These are phyloP conservation scores for Ascochyta pisi DNA, from an alignment of 2,329 filamentous ascomycete species.

Conservation along the genomic window DNA sequence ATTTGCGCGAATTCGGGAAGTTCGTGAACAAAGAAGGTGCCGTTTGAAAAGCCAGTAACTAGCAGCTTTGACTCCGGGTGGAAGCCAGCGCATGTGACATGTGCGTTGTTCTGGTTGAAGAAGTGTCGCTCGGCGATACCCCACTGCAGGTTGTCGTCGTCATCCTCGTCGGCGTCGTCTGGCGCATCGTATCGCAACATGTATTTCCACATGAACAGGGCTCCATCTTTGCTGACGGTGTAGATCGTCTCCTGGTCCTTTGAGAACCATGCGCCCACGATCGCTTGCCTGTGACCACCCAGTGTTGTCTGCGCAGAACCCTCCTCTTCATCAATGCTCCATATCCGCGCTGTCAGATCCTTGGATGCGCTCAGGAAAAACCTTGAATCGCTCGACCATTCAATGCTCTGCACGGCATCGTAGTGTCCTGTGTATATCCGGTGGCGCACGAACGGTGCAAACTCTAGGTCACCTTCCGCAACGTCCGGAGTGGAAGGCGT, in stretches of 20 bases:
- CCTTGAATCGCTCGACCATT: constrained; percentile 95
- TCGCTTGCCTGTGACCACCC: constrained; percentile 86
- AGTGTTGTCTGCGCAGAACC: constrained; percentile 89
- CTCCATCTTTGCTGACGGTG: constrained; percentile 96
- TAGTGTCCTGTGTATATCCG: constrained; percentile 88
- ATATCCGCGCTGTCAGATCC: constrained; percentile 91
- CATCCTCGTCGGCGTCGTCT: constrained; percentile 61
- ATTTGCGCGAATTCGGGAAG: constrained; percentile 96
- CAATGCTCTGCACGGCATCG: constrained; percentile 82
- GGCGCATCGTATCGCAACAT: constrained; percentile 65
- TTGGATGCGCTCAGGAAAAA: constrained; percentile 94
- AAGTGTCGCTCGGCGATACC: constrained; percentile 90
- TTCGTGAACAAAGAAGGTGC: constrained; percentile 92
- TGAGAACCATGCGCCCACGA: constrained; percentile 97
- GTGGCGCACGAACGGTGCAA: constrained; percentile 91
- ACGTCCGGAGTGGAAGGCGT: constrained; percentile 88
- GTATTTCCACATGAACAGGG: constrained; percentile 93
- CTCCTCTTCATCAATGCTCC: constrained; percentile 87
- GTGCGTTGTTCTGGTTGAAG: constrained; percentile 89
- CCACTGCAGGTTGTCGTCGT: constrained; percentile 79
- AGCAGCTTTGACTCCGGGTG: constrained; percentile 87
- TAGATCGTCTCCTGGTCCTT: constrained; percentile 94
- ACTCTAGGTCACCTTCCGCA: constrained; percentile 85
- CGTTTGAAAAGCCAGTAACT: constrained; percentile 96
- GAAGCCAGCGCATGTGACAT: constrained; percentile 88